Evolutionary conservation across 306 rosid species (phyloP).

Genomic region (Adenanthera pavonina): DNA sequence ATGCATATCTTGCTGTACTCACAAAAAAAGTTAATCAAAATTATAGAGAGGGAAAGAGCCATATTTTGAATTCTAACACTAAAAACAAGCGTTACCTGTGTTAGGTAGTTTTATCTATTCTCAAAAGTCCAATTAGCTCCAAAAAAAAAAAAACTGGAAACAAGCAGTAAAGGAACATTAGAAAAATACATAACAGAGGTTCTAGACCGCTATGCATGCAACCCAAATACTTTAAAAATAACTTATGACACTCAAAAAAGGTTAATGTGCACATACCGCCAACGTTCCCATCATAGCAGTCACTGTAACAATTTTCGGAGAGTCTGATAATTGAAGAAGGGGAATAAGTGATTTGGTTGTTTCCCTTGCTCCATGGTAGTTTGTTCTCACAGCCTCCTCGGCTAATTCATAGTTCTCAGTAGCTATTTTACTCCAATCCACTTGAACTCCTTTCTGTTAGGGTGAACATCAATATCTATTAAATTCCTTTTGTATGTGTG

Average conservation of each 20-base stretch:
- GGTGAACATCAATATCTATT: not conserved
- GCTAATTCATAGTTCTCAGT: constrained; percentile 40
- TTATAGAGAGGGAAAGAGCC: too few species aligned
- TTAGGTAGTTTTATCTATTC: too few species aligned
- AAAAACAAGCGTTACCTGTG: too few species aligned
- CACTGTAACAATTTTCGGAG: constrained; percentile 67
- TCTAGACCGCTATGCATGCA: too few species aligned
- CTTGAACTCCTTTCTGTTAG: not conserved
- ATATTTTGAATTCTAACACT: too few species aligned
- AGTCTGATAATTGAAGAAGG: constrained; percentile 59
- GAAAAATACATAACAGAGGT: too few species aligned
- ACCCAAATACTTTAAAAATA: too few species aligned
- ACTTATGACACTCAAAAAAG: not conserved
- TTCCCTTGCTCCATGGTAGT: constrained; percentile 61
- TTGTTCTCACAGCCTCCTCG: constrained; percentile 52
- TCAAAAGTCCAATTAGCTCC: too few species aligned
- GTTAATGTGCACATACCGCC: constrained; percentile 39
- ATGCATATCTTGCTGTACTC: too few species aligned
- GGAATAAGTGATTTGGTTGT: constrained; percentile 50
- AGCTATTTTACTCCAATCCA: constrained; percentile 40
- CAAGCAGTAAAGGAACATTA: too few species aligned
- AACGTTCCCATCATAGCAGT: constrained; percentile 45
- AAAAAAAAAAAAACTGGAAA: too few species aligned
- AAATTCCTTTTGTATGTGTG: not conserved
- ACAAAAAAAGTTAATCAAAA: too few species aligned